Evolutionary conservation across 1,139 yeast genomes (phyloP).

Genomic region (Diutina pseudorugosa): DNA sequence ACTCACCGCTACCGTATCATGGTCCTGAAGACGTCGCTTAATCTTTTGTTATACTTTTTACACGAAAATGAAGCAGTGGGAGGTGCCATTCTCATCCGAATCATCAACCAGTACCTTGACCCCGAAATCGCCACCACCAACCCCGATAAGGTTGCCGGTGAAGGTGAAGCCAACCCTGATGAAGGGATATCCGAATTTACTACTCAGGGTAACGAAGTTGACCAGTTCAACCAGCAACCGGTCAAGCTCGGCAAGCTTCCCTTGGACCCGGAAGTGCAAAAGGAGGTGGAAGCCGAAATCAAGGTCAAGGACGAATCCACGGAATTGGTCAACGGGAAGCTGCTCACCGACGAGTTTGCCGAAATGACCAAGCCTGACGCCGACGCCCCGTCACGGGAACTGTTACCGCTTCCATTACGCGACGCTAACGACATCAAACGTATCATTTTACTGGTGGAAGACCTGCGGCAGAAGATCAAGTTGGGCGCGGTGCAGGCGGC

Average conservation of each 20-base stretch:
- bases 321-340: constrained; percentile 22
- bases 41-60: constrained; percentile 69
- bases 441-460: constrained; percentile 69
- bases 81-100: constrained; percentile 75
- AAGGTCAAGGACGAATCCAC: constrained; percentile 58
- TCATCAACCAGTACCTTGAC: constrained; percentile 77
- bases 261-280: constrained; percentile 69
- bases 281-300: constrained; percentile 76
- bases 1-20: constrained; percentile 61
- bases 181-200: constrained; percentile 49
- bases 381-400: constrained; percentile 65
- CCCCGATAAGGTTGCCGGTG: constrained; percentile 33
- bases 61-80: constrained; percentile 92
- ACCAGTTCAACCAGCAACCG: constrained; percentile 55
- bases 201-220: constrained; percentile 35
- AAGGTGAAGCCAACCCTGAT: constrained; percentile 40
- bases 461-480: constrained; percentile 63
- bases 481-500: constrained; percentile 57
- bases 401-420: constrained; percentile 76
- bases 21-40: constrained; percentile 77
- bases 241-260: constrained; percentile 80
- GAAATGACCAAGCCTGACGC: constrained; percentile 34
- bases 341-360: constrained; percentile 36
- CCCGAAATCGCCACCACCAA: constrained; percentile 42
- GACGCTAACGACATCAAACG: constrained; percentile 69